Evolutionary conservation across 331 rosid genomes (phyloP).

Genomic region (Cydonia oblonga): DNA sequence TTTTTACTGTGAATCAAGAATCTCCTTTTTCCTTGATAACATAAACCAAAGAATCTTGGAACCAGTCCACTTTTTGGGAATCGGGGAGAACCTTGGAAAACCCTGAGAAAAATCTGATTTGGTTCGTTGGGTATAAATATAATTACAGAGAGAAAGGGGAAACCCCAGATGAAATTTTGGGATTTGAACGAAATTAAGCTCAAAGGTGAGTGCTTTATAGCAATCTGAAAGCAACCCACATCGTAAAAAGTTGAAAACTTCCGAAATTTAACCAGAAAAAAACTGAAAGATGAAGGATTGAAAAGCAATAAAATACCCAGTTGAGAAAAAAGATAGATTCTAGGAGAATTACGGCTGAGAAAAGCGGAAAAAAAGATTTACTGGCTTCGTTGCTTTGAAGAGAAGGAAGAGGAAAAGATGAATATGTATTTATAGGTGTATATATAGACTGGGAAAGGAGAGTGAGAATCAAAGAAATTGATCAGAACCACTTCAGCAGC

Average conservation of each 20-base stretch:
- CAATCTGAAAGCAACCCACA: background rate
- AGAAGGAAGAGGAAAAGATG: conserved; percentile 34
- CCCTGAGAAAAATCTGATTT: conserved; percentile 22
- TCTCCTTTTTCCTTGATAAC: conserved; percentile 35
- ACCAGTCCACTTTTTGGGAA: conserved; percentile 55
- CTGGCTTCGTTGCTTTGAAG: conserved; percentile 46
- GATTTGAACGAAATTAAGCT: background rate
- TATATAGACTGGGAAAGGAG: background rate
- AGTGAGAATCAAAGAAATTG: conserved; percentile 11
- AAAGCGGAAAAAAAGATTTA: conserved; percentile 27
- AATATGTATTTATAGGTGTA: conserved; percentile 3
- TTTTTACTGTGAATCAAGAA: conserved; percentile 49
- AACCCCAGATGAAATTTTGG: conserved; percentile 2
- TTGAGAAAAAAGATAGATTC: conserved; percentile 32
- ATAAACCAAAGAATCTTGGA: conserved; percentile 43
- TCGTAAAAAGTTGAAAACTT: background rate
- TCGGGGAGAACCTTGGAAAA: conserved; percentile 57
- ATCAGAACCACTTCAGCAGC: conserved; percentile 1
- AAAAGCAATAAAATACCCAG: conserved; percentile 32
- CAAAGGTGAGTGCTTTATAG: conserved; percentile 3
- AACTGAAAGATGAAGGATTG: conserved; percentile 13
- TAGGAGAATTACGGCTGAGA: conserved; percentile 13
- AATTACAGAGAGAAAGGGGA: background rate
- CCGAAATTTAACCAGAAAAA: background rate
- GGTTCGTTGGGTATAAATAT: conserved; percentile 14